Evolutionary conservation across 768 basidiomycete genomes (phyloP).

Genomic region (Phaeotremella fagi): DNA sequence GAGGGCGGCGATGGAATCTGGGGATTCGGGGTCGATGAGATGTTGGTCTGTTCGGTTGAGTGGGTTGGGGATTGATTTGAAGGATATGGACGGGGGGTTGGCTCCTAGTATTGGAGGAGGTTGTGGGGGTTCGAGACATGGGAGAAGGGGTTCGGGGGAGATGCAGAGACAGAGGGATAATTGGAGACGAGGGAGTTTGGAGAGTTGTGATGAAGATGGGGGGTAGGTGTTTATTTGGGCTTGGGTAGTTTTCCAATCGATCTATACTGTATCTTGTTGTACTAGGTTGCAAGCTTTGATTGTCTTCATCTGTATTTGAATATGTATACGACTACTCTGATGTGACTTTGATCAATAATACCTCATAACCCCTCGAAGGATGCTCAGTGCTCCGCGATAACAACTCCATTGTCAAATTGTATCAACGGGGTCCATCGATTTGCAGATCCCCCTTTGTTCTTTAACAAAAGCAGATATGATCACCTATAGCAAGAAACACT

Average conservation of each 20-base stretch:
- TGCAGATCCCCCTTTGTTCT: no score
- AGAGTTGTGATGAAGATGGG: conserved; percentile 5
- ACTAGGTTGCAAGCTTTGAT: no score
- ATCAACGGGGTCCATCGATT: no score
- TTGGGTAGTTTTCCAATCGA: neutral
- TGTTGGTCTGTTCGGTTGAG: conserved; percentile 22
- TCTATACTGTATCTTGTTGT: no score
- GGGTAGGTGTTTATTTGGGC: neutral
- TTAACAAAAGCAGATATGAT: no score
- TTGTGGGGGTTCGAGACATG: neutral
- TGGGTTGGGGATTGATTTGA: conserved; percentile 21
- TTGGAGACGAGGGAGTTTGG: conserved; percentile 2
- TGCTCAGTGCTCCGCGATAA: no score
- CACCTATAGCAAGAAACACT: no score
- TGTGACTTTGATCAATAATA: no score
- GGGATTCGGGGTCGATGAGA: conserved; percentile 38
- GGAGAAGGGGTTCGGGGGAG: neutral
- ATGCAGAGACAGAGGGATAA: conserved; percentile 1
- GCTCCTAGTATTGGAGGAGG: conserved; percentile 14
- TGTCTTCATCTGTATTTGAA: no score
- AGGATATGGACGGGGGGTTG: conserved; percentile 39
- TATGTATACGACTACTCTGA: no score
- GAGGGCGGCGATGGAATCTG: conserved; percentile 34
- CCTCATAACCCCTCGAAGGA: no score
- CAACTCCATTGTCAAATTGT: no score